These are phyloP conservation scores for Pseudonitzschia delicatissima DNA, from an alignment of 108 stramenopile species.

Conservation along the genomic window DNA sequence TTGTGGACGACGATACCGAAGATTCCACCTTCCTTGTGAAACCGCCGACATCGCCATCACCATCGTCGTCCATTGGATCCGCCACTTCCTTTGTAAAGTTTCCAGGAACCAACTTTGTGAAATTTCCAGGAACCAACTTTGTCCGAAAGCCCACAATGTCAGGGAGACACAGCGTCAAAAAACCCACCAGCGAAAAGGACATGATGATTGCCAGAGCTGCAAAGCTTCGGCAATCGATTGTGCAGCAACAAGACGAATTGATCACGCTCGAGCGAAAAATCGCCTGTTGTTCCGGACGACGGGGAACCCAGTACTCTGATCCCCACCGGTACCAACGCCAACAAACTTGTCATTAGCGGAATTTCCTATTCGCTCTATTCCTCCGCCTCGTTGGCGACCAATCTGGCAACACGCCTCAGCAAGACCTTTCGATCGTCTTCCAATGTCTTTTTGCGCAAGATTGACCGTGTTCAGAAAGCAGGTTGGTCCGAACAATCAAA, in stretches of 20 bases:
- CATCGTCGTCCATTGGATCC: not conserved
- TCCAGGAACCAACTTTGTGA: no score
- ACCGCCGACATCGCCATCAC: not conserved
- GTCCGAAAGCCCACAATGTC: no score
- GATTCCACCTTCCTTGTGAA: not conserved
- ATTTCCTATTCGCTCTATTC: conserved; percentile 28
- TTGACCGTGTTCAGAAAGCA: conserved; percentile 48
- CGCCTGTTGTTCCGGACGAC: conserved; percentile 22
- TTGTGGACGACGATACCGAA: not conserved
- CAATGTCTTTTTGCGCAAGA: conserved; percentile 51
- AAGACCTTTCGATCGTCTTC: conserved; percentile 41
- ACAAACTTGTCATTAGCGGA: conserved; percentile 18
- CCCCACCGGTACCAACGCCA: conserved; percentile 26
- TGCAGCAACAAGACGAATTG: conserved; percentile 52
- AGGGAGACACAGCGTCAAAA: not conserved
- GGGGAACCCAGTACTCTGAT: not conserved
- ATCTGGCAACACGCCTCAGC: not conserved
- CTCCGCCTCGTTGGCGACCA: conserved; percentile 11
- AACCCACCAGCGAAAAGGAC: conserved; percentile 19
- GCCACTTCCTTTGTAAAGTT: not conserved
- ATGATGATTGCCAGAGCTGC: conserved; percentile 49
- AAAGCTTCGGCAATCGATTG: conserved; percentile 50
- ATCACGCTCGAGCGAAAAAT: conserved; percentile 56
- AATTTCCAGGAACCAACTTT: no score
- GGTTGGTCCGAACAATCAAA: conserved; percentile 41